Base-by-base conservation (phyloP, 2,329 filamentous ascomycete species). In the Knufia fluminis region DNA sequence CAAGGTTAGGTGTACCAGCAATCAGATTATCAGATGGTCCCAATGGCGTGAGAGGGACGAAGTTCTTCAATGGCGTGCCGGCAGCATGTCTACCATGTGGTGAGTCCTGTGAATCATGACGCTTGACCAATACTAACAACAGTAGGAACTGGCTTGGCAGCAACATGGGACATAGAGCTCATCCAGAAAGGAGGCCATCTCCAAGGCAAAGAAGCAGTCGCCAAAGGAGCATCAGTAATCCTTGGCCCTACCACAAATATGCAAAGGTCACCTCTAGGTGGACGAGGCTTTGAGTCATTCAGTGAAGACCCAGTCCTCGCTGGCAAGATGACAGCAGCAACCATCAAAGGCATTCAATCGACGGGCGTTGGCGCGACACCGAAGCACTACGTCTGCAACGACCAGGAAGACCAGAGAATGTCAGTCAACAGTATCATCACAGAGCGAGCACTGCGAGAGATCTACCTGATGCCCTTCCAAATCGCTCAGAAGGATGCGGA, bases 201-300 rank as follows among this genome's bases (percentile, higher is more conserved):
- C 55, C 76, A 91, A 51, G 86, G 81, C 10, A 72, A 81, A 10
- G 86, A 92, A 65, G 74, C 76, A 20, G 84, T 80, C 59, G 83
- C 85, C 16, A 82, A 86, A 60, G 85, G 84, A 4, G 82, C 84
- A 23, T 76, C 88, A 52, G 76, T 90, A 28, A 71, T 90, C 3
- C 74, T 91, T 7, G 86, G 82, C 0, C 86, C 85, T 1, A 90
- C 86, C 1, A 81, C 89, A 28, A 89, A 86, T 68, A 83, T 88
- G 72, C 86, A 92, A 60, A 78, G 87, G 14, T 85, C 85, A 44
- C 87, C 87, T 0, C 73, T 92, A 0, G 86, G 86, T n/a, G 87
- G 87, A 16, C 77, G 87, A 52, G 89, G 89, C 55, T 94, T 92
- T 57, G 87, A 94, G 66, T 89, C 86, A 0, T 92, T 89, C 64